Evolutionary conservation across 192 early-diverging fungal species (phyloP), one percentile per base, ranked within the genome.

Genomic region (Linnemannia schmuckeri): DNA sequence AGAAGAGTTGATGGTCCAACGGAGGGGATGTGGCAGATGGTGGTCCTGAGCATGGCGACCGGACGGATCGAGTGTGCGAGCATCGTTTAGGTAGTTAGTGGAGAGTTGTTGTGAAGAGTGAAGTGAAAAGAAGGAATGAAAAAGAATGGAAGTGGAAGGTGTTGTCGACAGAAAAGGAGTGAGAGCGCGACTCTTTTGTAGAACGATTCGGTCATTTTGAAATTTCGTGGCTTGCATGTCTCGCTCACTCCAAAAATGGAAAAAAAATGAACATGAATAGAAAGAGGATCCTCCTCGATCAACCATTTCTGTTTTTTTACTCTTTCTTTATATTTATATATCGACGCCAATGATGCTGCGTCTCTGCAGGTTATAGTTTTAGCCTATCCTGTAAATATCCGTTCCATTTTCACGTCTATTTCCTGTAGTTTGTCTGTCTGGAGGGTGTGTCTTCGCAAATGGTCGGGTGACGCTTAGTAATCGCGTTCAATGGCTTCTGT

Each of bases 1-100:
- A 66, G 24, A 63, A 63, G 9, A 13, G 30, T 33, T 13, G 27
- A 27, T 33, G 61, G 61, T 35, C 61, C 61, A 12, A 33, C n/a
- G 13, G 61, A 10, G 27, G 61, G 61, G 30, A 66, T 66, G 9
- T 66, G 61, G 30, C 30, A 30, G 61, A 66, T 66, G 30, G 61
- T 33, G 61, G 30, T 66, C 61, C 61, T 66, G 61, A 66, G 61
- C 61, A 66, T 66, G 61, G 61, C 61, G 9, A 66, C 61, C 27
- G 61, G 61, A 66, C 61, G 61, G 30, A 66, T 66, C 61, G 61
- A 66, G 61, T 66, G 61, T 66, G 61, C 61, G 61, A 66, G 27
- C 61, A 66, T 66, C 3, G 30, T 35, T 30, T 33, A 33, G 33
- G 9, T 12, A 9, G 24, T 61, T 61, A 8, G n/a, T 33, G 61